Conservation (phyloP, 2,329 filamentous ascomycete genomes). For the Macrophomina pseudophaseolina region DNA sequence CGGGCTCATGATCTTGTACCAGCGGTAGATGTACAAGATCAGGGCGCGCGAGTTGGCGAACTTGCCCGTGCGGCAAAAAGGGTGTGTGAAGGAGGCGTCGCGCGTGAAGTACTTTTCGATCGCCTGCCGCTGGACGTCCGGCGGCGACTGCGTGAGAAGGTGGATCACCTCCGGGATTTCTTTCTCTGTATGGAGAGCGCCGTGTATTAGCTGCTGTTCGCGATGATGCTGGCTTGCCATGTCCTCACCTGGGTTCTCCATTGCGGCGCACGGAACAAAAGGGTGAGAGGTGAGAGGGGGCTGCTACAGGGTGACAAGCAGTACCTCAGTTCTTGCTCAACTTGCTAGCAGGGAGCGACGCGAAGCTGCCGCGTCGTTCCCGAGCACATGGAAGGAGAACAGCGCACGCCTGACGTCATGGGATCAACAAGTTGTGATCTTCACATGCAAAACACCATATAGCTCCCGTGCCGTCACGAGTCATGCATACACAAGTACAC, state of each 20-base stretch:
- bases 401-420: conserved; percentile 12
- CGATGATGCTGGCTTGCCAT: neutral
- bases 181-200: conserved; percentile 42
- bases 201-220: conserved; percentile 21
- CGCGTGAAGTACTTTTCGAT: conserved; percentile 76
- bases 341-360: neutral
- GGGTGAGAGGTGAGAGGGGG: too few species aligned
- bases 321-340: neutral
- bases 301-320: too few species aligned
- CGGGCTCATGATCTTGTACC: conserved; percentile 83
- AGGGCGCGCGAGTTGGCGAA: conserved; percentile 69
- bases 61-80: conserved; percentile 71
- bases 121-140: conserved; percentile 67
- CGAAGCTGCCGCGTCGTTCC: neutral
- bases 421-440: neutral
- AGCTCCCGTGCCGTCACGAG: neutral
- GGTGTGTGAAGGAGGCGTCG: conserved; percentile 76
- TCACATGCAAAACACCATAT: neutral
- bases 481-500: neutral
- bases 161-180: conserved; percentile 73
- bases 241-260: conserved; percentile 40
- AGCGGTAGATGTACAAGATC: conserved; percentile 69
- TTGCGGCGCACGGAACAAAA: conserved; percentile 8
- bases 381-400: neutral
- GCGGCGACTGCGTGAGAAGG: conserved; percentile 69